Evolutionary conservation across 345 rosid genomes (phyloP).

Genomic region (Limnanthes douglasii): DNA sequence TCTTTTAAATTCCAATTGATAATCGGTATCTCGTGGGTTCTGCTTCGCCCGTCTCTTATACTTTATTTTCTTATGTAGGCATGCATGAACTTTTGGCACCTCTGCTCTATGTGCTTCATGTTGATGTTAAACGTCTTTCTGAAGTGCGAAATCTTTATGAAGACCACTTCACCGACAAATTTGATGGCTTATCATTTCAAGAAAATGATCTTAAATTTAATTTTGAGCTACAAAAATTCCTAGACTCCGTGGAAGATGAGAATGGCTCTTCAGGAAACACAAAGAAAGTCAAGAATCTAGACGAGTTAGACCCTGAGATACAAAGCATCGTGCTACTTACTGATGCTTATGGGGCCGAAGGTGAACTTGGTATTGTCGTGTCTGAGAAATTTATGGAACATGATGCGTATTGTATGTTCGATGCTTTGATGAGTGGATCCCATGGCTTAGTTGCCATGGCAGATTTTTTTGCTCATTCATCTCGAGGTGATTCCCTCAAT

Average conservation of each 20-base stretch:
- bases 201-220: slow-evolving; percentile 54
- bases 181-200: slow-evolving; percentile 63
- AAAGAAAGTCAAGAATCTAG: slow-evolving; percentile 34
- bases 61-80: slow-evolving; percentile 27
- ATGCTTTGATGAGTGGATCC: slow-evolving; percentile 71
- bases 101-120: slow-evolving; percentile 81
- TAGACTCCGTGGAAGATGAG: slow-evolving; percentile 46
- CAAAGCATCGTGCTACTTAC: slow-evolving; percentile 45
- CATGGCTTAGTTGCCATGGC: slow-evolving; percentile 61
- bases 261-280: slow-evolving; percentile 27
- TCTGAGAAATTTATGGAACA: slow-evolving; percentile 97
- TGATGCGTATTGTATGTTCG: slow-evolving; percentile 92
- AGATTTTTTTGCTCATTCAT: slow-evolving; percentile 53
- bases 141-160: slow-evolving; percentile 72
- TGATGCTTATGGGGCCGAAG: slow-evolving; percentile 94
- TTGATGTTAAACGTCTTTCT: slow-evolving; percentile 57
- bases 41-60: not conserved
- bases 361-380: slow-evolving; percentile 80
- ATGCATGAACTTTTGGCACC: slow-evolving; percentile 99
- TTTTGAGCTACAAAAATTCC: slow-evolving; percentile 55
- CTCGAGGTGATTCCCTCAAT: slow-evolving; percentile 33
- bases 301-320: slow-evolving; percentile 71
- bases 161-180: slow-evolving; percentile 76
- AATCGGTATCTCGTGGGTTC: no score
- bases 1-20: no score